Evolutionary conservation across 2,329 filamentous ascomycete genomes (phyloP).

Genomic region (Sclerotinia borealis): DNA sequence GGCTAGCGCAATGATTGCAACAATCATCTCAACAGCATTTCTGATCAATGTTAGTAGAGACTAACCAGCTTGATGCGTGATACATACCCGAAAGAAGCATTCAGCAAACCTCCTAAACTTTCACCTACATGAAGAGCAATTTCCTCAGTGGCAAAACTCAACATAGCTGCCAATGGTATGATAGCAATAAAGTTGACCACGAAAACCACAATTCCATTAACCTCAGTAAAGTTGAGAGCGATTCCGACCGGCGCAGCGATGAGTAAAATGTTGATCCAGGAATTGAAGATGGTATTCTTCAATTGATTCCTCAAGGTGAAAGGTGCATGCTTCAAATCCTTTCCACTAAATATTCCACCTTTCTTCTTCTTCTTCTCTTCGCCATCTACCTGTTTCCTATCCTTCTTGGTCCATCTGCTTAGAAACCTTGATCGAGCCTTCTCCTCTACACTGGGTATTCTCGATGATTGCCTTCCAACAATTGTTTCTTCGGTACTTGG

Average conservation of each 20-base stretch:
- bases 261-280: conserved; percentile 81
- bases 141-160: conserved; percentile 87
- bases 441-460: conserved; percentile 19
- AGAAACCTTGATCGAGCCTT: conserved; percentile 21
- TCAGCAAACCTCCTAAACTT: conserved; percentile 80
- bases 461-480: conserved; percentile 12
- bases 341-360: conserved; percentile 29
- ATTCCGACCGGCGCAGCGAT: conserved; percentile 76
- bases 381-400: conserved; percentile 13
- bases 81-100: conserved; percentile 76
- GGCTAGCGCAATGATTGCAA: conserved; percentile 75
- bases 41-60: conserved; percentile 35
- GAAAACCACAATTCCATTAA: conserved; percentile 63
- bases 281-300: conserved; percentile 68
- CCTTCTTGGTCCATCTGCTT: conserved; percentile 13
- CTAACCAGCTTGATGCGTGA: conserved; percentile 2
- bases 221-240: conserved; percentile 57
- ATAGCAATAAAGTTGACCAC: conserved; percentile 93
- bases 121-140: conserved; percentile 77
- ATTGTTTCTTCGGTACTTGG: conserved; percentile 17
- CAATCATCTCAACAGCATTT: conserved; percentile 84
- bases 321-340: conserved; percentile 38
- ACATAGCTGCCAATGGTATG: conserved; percentile 78
- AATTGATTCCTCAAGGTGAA: conserved; percentile 61
- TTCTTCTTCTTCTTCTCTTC: conserved; percentile 24